Base-by-base conservation (phyloP, 495 filamentous ascomycete genomes). In the Astrocystis sublimbata region DNA sequence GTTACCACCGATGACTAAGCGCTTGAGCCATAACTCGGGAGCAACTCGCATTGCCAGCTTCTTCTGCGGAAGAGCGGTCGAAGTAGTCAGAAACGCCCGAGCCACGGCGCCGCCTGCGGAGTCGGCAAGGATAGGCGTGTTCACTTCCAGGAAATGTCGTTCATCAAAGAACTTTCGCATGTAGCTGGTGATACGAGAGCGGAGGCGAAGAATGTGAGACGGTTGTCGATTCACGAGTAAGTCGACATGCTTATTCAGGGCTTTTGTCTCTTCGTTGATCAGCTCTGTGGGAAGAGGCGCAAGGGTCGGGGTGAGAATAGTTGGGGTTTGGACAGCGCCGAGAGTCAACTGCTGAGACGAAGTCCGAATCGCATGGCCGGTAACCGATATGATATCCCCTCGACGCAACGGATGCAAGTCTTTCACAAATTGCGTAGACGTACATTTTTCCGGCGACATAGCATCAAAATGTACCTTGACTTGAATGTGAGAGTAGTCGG, bases 21-120 rank as follows among this genome's bases (percentile, higher is more conserved):
- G 84, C 80, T 98, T 98, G 65, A 98, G 81, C 90, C 91, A 98
- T 13, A 98, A 78, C 76, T 98, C 94, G 6, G 96, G 94, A 2
- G 94, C 96, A 64, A 98, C 92, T 41, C 92, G 78, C 60, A 98
- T 76, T 10, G 89, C 82, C 19, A 98, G 75, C 61, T 84, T 74
- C 41, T 83, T 87, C 21, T 86, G 85, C 0, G 85, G 78, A 52
- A 93, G 87, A 57, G 91, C 90, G 2, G 84, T 88, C 2, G 91
- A 85, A 26, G 77, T 72, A 0, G 92, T 97, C 54, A 83, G 76
- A 71, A 98, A 98, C 5, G 94, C 91, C 35, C 90, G 86, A 33
- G 94, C 94, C 46, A 85, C 80, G 19, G 94, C 94, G 30, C 94
- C 94, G 59, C 92, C 87, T 12, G 91, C 90, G 40, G 81, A 78